Evolutionary conservation across 1,139 yeast species (phyloP).

Genomic region (Suhomyces anneliseae): DNA sequence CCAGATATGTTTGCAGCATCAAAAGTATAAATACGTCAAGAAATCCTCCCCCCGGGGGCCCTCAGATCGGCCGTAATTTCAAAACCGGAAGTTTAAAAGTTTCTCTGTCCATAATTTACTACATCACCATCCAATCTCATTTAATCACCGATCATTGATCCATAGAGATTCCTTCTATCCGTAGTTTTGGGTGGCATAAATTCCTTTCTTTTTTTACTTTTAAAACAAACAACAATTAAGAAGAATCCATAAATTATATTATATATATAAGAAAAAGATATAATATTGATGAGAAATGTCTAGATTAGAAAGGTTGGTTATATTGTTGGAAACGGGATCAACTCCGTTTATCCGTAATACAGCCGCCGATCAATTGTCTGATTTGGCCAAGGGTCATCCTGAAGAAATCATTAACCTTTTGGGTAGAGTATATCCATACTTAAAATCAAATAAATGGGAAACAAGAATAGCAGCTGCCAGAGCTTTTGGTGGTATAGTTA

Average conservation of each 20-base stretch:
- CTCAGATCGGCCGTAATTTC: constrained; percentile 4
- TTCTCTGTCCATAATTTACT: neutral
- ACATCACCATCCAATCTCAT: neutral
- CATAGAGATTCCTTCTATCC: neutral
- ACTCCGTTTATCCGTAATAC: constrained; percentile 91
- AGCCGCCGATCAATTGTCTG: constrained; percentile 97
- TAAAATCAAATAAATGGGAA: constrained; percentile 88
- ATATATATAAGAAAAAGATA: too few relatives aligned
- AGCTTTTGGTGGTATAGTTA: constrained; percentile 92
- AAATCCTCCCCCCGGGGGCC: constrained; percentile 13
- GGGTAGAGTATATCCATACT: constrained; percentile 87
- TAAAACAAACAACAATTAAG: neutral
- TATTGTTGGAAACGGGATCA: constrained; percentile 89
- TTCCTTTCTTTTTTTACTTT: too few relatives aligned
- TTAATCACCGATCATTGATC: neutral
- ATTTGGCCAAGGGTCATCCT: constrained; percentile 90
- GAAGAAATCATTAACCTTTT: constrained; percentile 83
- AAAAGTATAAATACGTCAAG: constrained; percentile 20
- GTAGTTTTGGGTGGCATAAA: neutral
- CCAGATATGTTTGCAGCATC: constrained; percentile 12
- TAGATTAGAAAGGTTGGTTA: constrained; percentile 69
- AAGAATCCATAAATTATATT: too few relatives aligned
- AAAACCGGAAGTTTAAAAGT: constrained; percentile 5
- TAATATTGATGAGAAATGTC: constrained; percentile 29
- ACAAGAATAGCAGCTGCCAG: constrained; percentile 93